A percentile compares a stretch with the other conserved stretches of the same genome.
These are phyloP conservation scores for Simplicillium sp. DNA, from an alignment of 2,329 filamentous ascomycete species.

Conservation along the genomic window DNA sequence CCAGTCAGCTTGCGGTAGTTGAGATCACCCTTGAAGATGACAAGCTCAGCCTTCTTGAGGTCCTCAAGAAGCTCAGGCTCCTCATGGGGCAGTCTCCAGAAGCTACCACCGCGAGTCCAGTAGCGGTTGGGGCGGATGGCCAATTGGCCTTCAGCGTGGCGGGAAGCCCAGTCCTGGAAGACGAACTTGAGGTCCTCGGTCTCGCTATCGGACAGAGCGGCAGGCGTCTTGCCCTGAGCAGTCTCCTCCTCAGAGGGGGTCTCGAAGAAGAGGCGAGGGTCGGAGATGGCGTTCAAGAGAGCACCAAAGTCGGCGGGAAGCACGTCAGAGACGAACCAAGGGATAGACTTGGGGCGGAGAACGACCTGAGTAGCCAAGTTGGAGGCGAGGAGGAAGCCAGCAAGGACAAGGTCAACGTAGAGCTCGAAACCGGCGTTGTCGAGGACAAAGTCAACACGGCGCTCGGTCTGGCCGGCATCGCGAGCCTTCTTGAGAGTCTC, in stretches of 20 bases:
- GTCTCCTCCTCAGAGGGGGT: slow-evolving; percentile 59
- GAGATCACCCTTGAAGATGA: slow-evolving; percentile 94
- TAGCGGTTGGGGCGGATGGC: slow-evolving; percentile 77
- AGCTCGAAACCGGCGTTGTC: slow-evolving; percentile 98
- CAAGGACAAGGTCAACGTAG: slow-evolving; percentile 87
- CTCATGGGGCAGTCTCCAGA: slow-evolving; percentile 71
- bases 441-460: slow-evolving; percentile 85
- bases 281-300: slow-evolving; percentile 71
- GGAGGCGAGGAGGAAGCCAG: slow-evolving; percentile 77
- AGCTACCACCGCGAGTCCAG: slow-evolving; percentile 84
- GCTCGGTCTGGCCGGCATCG: slow-evolving; percentile 52
- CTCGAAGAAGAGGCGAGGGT: slow-evolving; percentile 71
- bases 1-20: slow-evolving; percentile 91
- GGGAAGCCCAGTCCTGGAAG: slow-evolving; percentile 69
- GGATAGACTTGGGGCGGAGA: slow-evolving; percentile 87
- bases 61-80: slow-evolving; percentile 65
- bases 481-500: slow-evolving; percentile 56
- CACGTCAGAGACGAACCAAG: slow-evolving; percentile 98
- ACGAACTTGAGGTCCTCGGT: slow-evolving; percentile 60
- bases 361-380: slow-evolving; percentile 81
- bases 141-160: slow-evolving; percentile 78
- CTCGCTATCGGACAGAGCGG: slow-evolving; percentile 59
- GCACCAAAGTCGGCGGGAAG: slow-evolving; percentile 75
- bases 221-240: slow-evolving; percentile 44
- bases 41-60: slow-evolving; percentile 72